A percentile compares a stretch with the other conserved stretches of the same genome.
phyloP scores from a whole-genome alignment of 2,329 filamentous ascomycete genomes.

The Penicillium sp. region DNA sequence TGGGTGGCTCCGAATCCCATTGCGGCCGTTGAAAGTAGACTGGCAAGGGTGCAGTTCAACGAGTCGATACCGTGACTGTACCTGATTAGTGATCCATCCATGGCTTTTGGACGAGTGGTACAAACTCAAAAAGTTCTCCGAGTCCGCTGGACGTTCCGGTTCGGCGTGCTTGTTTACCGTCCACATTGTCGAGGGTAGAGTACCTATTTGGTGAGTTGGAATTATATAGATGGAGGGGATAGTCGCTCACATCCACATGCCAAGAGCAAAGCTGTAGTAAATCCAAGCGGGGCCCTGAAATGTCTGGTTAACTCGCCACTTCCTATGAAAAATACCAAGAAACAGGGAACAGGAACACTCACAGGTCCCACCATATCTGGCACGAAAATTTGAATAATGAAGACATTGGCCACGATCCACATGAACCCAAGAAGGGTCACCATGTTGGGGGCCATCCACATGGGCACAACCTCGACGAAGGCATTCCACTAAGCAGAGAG shows the following conservation, averaged over 20 bases:
- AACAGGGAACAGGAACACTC: slow-evolving; percentile 39
- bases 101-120: slow-evolving; percentile 17
- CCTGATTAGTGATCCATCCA: slow-evolving; percentile 23
- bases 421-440: slow-evolving; percentile 93
- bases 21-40: slow-evolving; percentile 83
- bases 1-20: slow-evolving; percentile 85
- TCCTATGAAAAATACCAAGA: not conserved
- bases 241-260: slow-evolving; percentile 79
- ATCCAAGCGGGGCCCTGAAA: slow-evolving; percentile 79
- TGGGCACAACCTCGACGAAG: slow-evolving; percentile 82
- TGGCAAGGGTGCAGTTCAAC: slow-evolving; percentile 91
- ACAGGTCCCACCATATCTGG: slow-evolving; percentile 89
- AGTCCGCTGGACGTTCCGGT: slow-evolving; percentile 93
- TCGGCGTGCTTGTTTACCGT: slow-evolving; percentile 93
- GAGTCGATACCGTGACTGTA: slow-evolving; percentile 89
- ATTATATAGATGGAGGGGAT: not conserved
- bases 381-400: slow-evolving; percentile 71
- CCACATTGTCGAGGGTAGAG: slow-evolving; percentile 98
- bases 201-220: slow-evolving; percentile 48
- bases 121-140: slow-evolving; percentile 88
- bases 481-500: slow-evolving; percentile 76
- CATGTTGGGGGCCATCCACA: slow-evolving; percentile 98
- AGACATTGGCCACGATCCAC: slow-evolving; percentile 86
- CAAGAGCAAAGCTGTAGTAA: slow-evolving; percentile 92
- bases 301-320: slow-evolving; percentile 12